Conservation (phyloP, 768 basidiomycete species). For the Suillus hirtellus region DNA sequence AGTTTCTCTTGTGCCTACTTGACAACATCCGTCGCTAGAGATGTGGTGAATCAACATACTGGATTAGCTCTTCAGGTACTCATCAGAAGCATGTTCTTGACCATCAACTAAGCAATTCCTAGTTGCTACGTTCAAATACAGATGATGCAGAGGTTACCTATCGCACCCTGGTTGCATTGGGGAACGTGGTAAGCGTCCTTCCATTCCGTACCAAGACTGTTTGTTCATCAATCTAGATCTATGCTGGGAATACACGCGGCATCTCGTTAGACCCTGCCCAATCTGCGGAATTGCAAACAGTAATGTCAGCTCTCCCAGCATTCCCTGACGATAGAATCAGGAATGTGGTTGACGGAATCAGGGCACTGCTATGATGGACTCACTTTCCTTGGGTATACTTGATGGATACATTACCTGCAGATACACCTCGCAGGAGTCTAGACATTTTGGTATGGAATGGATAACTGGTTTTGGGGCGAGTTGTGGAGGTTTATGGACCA, state of each 20-base stretch:
- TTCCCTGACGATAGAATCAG: constrained; percentile 64
- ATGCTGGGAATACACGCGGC: constrained; percentile 43
- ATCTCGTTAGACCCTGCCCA: constrained; percentile 31
- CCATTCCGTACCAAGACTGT: neutral
- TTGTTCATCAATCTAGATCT: constrained; percentile 41
- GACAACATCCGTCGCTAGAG: constrained; percentile 40
- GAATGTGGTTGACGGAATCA: constrained; percentile 51
- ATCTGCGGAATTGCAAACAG: constrained; percentile 32
- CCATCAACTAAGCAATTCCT: constrained; percentile 12
- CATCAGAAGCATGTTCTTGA: neutral
- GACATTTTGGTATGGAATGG: neutral
- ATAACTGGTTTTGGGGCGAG: neutral
- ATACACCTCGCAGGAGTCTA: neutral
- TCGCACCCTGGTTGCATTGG: constrained; percentile 69
- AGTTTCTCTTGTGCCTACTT: constrained; percentile 68
- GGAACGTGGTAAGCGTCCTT: constrained; percentile 58
- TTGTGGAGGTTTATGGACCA: neutral
- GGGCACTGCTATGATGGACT: constrained; percentile 36
- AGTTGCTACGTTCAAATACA: constrained; percentile 41
- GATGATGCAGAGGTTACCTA: constrained; percentile 71
- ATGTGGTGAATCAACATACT: constrained; percentile 44
- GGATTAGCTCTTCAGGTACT: constrained; percentile 47
- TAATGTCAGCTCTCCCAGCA: constrained; percentile 18
- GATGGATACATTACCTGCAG: neutral
- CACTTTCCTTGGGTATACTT: neutral